A percentile compares a stretch with the other conserved stretches of the same genome.
phyloP scores from a whole-genome alignment of 1,284 basidiomycete species.

The Naganishia sp. region DNA sequence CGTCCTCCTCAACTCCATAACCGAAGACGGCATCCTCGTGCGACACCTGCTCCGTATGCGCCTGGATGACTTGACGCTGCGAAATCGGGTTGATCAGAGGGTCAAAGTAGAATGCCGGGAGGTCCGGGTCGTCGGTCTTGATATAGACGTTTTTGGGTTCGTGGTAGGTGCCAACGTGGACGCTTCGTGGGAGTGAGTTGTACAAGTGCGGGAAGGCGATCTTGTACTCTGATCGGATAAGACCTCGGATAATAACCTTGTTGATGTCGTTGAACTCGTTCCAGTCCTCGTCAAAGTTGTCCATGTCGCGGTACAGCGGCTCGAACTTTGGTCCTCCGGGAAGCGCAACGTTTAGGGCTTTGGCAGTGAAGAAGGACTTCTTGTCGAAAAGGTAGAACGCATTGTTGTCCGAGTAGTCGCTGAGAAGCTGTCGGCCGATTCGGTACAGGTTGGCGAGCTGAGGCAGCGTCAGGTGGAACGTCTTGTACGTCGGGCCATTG shows the following conservation, averaged over 20 bases:
- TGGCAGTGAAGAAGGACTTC: slow-evolving; percentile 97
- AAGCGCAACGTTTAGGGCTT: slow-evolving; percentile 96
- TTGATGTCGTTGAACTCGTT: slow-evolving; percentile 99
- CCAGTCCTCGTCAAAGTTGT: slow-evolving; percentile 98
- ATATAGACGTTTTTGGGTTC: slow-evolving; percentile 97
- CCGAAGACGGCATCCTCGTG: slow-evolving; percentile 94
- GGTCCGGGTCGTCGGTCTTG: slow-evolving; percentile 95
- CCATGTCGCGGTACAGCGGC: slow-evolving; percentile 86
- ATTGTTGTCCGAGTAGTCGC: slow-evolving; percentile 88
- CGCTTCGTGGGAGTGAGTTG: slow-evolving; percentile 95
- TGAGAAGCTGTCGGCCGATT: slow-evolving; percentile 87
- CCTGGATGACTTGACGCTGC: slow-evolving; percentile 75
- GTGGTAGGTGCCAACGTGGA: slow-evolving; percentile 86
- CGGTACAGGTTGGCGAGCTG: slow-evolving; percentile 97
- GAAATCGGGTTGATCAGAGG: slow-evolving; percentile 97
- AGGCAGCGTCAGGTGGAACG: slow-evolving; percentile 87
- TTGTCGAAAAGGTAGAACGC: slow-evolving; percentile 94
- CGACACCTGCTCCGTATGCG: slow-evolving; percentile 76
- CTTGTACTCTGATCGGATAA: slow-evolving; percentile 98
- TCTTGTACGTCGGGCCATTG: slow-evolving; percentile 91
- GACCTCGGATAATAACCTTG: slow-evolving; percentile 98
- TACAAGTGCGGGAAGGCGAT: slow-evolving; percentile 99
- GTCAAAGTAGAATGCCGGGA: slow-evolving; percentile 99
- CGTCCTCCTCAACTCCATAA: slow-evolving; percentile 69
- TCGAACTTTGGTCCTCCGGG: slow-evolving; percentile 99